These are phyloP conservation scores for Achaetomiella virescens DNA, from an alignment of 495 filamentous ascomycete genomes.

Conservation along the genomic window DNA sequence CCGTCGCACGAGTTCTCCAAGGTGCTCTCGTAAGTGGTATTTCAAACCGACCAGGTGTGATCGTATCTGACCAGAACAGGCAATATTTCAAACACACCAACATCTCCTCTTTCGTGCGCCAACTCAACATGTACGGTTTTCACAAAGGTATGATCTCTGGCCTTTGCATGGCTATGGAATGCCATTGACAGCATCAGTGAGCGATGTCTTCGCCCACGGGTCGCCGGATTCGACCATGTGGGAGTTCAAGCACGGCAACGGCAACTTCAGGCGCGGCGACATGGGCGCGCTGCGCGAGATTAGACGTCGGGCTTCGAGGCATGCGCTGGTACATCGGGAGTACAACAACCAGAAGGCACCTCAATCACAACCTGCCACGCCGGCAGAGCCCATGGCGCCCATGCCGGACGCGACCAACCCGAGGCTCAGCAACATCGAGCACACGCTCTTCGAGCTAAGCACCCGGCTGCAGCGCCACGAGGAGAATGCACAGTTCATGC, in stretches of 20 bases:
- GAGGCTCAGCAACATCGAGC: conserved; percentile 69
- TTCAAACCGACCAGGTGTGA: not conserved
- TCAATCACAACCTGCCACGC: conserved; percentile 72
- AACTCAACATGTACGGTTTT: conserved; percentile 99
- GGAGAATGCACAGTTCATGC: conserved; percentile 72
- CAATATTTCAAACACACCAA: conserved; percentile 99
- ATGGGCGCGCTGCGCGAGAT: conserved; percentile 88
- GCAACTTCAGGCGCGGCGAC: conserved; percentile 94
- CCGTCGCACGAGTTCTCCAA: conserved; percentile 97
- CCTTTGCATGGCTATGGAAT: not conserved
- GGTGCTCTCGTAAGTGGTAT: conserved; percentile 76
- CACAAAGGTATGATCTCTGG: conserved; percentile 74
- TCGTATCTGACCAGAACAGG: conserved; percentile 32
- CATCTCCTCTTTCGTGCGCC: conserved; percentile 95
- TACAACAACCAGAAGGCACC: conserved; percentile 79
- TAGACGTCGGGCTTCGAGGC: conserved; percentile 91
- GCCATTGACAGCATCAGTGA: conserved; percentile 54
- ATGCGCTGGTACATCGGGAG: conserved; percentile 91
- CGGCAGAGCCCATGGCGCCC: conserved; percentile 65
- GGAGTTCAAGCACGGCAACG: conserved; percentile 99
- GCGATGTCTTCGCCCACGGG: conserved; percentile 96
- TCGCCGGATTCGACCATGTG: conserved; percentile 92
- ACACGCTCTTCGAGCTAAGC: conserved; percentile 74
- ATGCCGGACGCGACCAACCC: conserved; percentile 68
- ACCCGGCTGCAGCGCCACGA: conserved; percentile 71